Percentiles rank a stretch among this genome's conserved stretches.
Conservation (phyloP, 805 yeast species). For the Barnettozyma botsteinii region DNA sequence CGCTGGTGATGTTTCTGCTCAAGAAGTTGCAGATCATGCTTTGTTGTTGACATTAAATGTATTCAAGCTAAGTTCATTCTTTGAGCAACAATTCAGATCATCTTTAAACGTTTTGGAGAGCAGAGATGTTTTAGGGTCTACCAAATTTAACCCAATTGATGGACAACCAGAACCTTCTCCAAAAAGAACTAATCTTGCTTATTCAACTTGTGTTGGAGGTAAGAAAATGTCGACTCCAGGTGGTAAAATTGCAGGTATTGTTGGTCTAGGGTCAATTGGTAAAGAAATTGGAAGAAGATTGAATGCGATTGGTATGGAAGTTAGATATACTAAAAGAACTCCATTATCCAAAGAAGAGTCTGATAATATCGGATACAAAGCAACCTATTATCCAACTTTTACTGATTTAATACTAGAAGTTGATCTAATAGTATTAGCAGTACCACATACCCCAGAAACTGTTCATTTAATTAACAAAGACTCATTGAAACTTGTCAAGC, state of each 20-base stretch:
- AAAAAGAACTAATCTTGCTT: constrained; percentile 33
- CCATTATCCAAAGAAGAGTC: constrained; percentile 31
- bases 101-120: constrained; percentile 40
- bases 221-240: constrained; percentile 45
- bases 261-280: constrained; percentile 78
- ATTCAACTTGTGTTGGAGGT: constrained; percentile 41
- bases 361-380: constrained; percentile 40
- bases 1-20: constrained; percentile 53
- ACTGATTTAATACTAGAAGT: constrained; percentile 34
- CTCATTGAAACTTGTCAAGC: constrained; percentile 41
- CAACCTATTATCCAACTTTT: constrained; percentile 40
- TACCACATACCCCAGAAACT: constrained; percentile 62
- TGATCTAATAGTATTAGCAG: constrained; percentile 59
- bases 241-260: constrained; percentile 53
- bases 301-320: constrained; percentile 54
- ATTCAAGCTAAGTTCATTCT: constrained; percentile 50
- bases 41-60: constrained; percentile 51
- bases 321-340: constrained; percentile 56
- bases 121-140: constrained; percentile 35
- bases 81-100: constrained; percentile 37
- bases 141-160: constrained; percentile 24
- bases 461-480: constrained; percentile 44
- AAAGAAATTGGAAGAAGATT: constrained; percentile 54
- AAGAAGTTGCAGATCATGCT: constrained; percentile 71
- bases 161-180: constrained; percentile 28